These are phyloP conservation scores for Jatropha multifida DNA, from an alignment of 441 rosid species.

Conservation along the genomic window DNA sequence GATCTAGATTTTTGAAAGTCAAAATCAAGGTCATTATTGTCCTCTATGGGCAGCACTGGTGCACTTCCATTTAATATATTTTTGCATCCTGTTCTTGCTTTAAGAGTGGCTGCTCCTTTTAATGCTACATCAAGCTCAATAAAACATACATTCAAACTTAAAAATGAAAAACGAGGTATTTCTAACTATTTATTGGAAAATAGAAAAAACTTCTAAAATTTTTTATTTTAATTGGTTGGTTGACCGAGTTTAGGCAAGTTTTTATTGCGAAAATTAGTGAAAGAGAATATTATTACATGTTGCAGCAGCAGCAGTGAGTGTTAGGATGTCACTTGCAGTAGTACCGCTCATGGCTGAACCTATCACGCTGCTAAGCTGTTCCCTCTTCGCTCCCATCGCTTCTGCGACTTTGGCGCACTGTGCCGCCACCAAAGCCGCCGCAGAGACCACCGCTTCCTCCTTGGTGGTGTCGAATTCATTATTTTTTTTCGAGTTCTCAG, in stretches of 20 bases:
- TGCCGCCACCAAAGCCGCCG: constrained; percentile 83
- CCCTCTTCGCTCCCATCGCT: constrained; percentile 83
- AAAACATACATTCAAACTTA: background rate
- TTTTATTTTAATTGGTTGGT: too few species aligned
- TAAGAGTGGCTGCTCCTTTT: constrained; percentile 81
- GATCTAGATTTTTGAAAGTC: constrained; percentile 58
- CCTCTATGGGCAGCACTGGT: constrained; percentile 69
- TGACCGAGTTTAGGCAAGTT: too few species aligned
- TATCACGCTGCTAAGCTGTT: constrained; percentile 57
- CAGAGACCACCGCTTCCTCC: constrained; percentile 81
- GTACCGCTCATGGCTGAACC: constrained; percentile 77
- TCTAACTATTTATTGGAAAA: background rate
- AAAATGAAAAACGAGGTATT: too few species aligned
- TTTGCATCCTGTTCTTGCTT: constrained; percentile 76
- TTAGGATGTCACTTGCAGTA: constrained; percentile 61
- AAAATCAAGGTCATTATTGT: constrained; percentile 39
- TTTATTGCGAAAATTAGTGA: too few species aligned
- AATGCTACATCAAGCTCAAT: constrained; percentile 43
- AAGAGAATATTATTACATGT: constrained; percentile 47
- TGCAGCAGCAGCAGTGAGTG: constrained; percentile 90
- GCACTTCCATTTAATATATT: constrained; percentile 51
- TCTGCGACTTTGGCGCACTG: constrained; percentile 84
- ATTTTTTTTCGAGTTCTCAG: constrained; percentile 46
- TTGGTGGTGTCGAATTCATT: constrained; percentile 26
- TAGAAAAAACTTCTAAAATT: too few species aligned